Percentiles rank a stretch among this genome's conserved stretches.
Conservation (phyloP, 1,139 yeast species). For the Debaryomyces subglobosus region DNA sequence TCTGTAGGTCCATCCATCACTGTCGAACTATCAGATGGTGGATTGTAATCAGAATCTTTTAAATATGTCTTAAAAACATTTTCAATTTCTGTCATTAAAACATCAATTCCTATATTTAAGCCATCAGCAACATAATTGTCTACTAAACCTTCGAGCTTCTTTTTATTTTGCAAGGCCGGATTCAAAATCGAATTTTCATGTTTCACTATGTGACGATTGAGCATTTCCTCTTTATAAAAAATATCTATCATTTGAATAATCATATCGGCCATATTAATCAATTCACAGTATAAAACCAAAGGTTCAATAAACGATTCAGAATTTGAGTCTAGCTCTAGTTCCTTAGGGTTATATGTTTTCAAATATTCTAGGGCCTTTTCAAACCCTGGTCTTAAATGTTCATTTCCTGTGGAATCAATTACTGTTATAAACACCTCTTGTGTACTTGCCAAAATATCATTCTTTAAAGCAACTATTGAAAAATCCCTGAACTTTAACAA, state of each 20-base stretch:
- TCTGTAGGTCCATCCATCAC: slow-evolving; percentile 58
- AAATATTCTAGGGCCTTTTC: slow-evolving; percentile 74
- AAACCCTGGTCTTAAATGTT: slow-evolving; percentile 82
- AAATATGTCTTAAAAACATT: slow-evolving; percentile 32
- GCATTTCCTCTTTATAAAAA: slow-evolving; percentile 85
- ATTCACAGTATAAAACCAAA: slow-evolving; percentile 80
- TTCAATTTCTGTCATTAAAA: slow-evolving; percentile 75
- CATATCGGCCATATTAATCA: slow-evolving; percentile 89
- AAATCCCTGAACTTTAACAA: slow-evolving; percentile 37
- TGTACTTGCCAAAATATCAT: slow-evolving; percentile 37
- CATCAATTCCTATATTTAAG: slow-evolving; percentile 85
- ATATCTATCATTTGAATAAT: slow-evolving; percentile 92
- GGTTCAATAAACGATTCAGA: slow-evolving; percentile 65
- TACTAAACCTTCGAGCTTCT: slow-evolving; percentile 74
- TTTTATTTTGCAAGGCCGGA: slow-evolving; percentile 79
- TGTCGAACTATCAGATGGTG: slow-evolving; percentile 20
- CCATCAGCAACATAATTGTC: slow-evolving; percentile 95
- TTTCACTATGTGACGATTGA: slow-evolving; percentile 61
- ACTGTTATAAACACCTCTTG: slow-evolving; percentile 70
- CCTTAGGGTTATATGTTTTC: slow-evolving; percentile 69
- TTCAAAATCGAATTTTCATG: slow-evolving; percentile 76
- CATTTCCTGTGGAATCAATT: slow-evolving; percentile 63
- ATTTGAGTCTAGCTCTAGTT: slow-evolving; percentile 26
- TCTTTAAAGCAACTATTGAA: slow-evolving; percentile 35
- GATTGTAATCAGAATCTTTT: slow-evolving; percentile 38